Base-by-base conservation (phyloP, 2,329 filamentous ascomycete genomes). In the Coccinonectria pachysandricola region DNA sequence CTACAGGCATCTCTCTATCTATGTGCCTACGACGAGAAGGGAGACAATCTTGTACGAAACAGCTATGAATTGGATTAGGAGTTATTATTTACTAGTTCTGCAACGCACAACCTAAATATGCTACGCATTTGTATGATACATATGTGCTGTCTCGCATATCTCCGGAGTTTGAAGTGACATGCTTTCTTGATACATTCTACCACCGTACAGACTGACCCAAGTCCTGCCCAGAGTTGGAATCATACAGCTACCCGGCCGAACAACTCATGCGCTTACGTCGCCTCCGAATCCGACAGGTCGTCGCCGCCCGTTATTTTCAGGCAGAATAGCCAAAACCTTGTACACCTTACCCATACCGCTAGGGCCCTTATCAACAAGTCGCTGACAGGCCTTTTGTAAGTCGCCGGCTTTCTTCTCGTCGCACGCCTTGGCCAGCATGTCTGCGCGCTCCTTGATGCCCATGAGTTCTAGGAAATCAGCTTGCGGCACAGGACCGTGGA, bases 321-420 rank as follows among this genome's bases (percentile, higher is more conserved):
- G 91, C 45, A 96, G 50, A 43, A 98, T 84, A 8, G 87, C 83
- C 67, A 98, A 68, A 13, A 75, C 87, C 59, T 96, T 95, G 54
- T 98, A 98, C 12, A 94, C 62, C 59, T 79, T 87, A 0, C 91
- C 91, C 91, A 98, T 98, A 0, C 86, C 88, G 26, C 73, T 75
- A 2, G 76, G 79, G 0, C 82, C 79, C 21, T 75, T 66, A 52
- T 94, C 87, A n/a, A 95, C 73, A 26, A 98, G 60, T 35, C 91
- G 66, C 57, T 73, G 79, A 73, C 85, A 92, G 0, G 80, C 78
- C 36, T 64, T 71, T 38, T 85, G 75, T 16, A 95, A 64, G 26
- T 74, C 71, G 39, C 62, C 64, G 15, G 59, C 69, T 36, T 64
- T 65, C 33, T 70, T 57, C 34, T 62, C 57, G 12, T 48, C 37